phyloP scores from a whole-genome alignment of 73 alveolate genomes.

The Tetrahymena borealis region DNA sequence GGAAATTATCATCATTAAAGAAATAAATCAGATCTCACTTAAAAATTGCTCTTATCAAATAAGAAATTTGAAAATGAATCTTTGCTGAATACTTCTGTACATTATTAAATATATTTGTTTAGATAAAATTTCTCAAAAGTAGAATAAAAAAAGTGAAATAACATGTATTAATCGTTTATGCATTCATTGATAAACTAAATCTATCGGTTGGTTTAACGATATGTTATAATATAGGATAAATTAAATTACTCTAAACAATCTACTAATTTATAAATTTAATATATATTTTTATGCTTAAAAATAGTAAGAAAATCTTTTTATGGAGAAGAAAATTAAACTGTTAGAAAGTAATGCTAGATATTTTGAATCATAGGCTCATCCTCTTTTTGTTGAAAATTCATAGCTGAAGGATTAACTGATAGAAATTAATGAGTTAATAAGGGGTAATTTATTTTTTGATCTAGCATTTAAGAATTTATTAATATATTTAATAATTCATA shows the following conservation, averaged over 20 bases:
- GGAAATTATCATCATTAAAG: background rate
- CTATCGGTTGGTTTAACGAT: too few species aligned
- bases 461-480: background rate
- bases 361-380: background rate
- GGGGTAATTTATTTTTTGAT: background rate
- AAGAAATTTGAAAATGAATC: background rate
- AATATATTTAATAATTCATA: background rate
- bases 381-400: background rate
- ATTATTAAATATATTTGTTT: background rate
- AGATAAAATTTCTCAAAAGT: background rate
- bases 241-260: background rate
- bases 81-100: background rate
- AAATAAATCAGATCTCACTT: background rate
- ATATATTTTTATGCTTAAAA: background rate
- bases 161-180: too few species aligned
- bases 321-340: background rate
- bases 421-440: background rate
- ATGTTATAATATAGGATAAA: too few species aligned
- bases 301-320: background rate
- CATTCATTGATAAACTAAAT: too few species aligned
- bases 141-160: too few species aligned
- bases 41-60: background rate
- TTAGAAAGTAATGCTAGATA: background rate
- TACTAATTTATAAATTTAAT: background rate
- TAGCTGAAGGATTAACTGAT: background rate